Conservation (phyloP, 139 green algal species). For the Tetratostichococcus sp. region DNA sequence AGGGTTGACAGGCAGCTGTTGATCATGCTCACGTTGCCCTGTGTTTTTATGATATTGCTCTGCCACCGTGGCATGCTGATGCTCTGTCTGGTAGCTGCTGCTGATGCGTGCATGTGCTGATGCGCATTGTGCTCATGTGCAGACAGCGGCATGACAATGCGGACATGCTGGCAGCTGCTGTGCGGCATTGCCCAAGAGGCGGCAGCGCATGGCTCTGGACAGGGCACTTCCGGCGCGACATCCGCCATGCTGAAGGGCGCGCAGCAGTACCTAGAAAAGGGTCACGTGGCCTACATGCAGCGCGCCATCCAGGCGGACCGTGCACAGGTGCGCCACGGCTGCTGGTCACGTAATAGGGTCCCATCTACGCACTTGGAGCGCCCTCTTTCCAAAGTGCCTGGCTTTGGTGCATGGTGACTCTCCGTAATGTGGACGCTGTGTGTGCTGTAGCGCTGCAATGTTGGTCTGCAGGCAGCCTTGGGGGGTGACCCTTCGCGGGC, state of each 20-base stretch:
- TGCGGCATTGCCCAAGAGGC: conserved; percentile 41
- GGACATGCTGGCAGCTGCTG: conserved; percentile 61
- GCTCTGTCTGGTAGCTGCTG: neutral
- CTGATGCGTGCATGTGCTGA: too few species aligned
- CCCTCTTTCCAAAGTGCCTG: too few species aligned
- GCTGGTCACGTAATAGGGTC: too few species aligned
- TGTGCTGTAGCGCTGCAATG: neutral
- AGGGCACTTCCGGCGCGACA: conserved; percentile 5
- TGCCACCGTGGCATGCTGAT: too few species aligned
- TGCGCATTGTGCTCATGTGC: too few species aligned
- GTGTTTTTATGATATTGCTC: too few species aligned
- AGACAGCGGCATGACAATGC: conserved; percentile 30
- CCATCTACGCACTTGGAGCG: too few species aligned
- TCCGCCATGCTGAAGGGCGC: conserved; percentile 35
- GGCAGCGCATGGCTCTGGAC: conserved; percentile 4
- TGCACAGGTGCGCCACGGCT: conserved; percentile 45
- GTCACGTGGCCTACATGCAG: conserved; percentile 56
- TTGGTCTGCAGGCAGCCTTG: conserved; percentile 19
- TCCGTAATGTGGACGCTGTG: too few species aligned
- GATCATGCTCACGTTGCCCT: too few species aligned
- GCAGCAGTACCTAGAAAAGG: conserved; percentile 51
- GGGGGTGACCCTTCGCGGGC: conserved; percentile 56
- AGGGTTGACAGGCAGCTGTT: too few species aligned
- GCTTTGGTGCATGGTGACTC: too few species aligned
- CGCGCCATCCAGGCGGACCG: conserved; percentile 45